Evolutionary conservation across 257 asterid species (phyloP).

Genomic region (Nemophila menziesii): DNA sequence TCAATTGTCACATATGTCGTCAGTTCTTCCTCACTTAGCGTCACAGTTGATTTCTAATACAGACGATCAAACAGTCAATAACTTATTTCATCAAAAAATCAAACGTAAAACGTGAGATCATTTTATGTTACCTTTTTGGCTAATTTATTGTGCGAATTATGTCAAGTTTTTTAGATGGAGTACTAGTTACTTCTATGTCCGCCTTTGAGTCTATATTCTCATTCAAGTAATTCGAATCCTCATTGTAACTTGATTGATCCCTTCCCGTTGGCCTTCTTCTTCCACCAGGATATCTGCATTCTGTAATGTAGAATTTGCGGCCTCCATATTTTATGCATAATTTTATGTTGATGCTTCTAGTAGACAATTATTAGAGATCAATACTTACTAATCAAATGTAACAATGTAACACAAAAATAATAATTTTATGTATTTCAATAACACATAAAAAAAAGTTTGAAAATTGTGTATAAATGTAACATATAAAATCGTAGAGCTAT

Average conservation of each 20-base stretch:
- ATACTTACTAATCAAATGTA: no score
- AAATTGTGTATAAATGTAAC: no score
- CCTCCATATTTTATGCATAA: no score
- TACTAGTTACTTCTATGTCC: conserved; percentile 29
- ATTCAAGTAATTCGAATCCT: no score
- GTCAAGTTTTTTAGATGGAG: conserved; percentile 23
- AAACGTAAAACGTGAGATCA: not conserved
- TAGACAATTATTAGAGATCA: no score
- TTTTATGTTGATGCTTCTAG: no score
- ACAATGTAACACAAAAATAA: no score
- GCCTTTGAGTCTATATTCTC: conserved; percentile 23
- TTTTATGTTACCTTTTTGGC: conserved; percentile 32
- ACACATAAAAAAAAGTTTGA: no score
- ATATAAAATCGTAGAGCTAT: no score
- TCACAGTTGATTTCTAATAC: conserved; percentile 39
- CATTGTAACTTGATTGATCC: conserved; percentile 28
- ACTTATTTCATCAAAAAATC: not conserved
- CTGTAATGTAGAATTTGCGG: no score
- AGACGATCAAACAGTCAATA: conserved; percentile 17
- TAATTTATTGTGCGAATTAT: conserved; percentile 13
- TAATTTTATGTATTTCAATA: no score
- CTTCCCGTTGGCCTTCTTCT: conserved; percentile 42
- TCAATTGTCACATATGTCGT: conserved; percentile 26
- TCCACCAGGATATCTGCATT: conserved; percentile 62
- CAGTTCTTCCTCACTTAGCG: conserved; percentile 37